A percentile compares a stretch with the other conserved stretches of the same genome.
phyloP scores from a whole-genome alignment of 2,329 filamentous ascomycete species.

The Hymenoscyphus linearis region DNA sequence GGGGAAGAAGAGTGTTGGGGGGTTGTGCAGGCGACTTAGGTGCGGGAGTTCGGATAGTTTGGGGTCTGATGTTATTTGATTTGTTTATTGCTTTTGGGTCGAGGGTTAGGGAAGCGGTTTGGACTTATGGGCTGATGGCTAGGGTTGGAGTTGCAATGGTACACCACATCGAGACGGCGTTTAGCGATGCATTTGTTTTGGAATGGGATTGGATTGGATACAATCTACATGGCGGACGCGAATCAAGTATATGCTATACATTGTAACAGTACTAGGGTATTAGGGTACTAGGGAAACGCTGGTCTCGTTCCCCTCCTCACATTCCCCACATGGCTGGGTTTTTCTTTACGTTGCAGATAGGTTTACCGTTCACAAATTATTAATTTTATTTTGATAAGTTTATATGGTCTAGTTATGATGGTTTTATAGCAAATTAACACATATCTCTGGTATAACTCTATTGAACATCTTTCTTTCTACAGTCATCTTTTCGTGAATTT shows the following conservation, averaged over 20 bases:
- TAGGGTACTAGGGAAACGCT: not conserved
- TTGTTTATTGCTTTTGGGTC: too few species aligned
- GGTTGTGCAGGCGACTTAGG: not conserved
- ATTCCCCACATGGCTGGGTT: conserved; percentile 4
- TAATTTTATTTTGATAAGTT: not conserved
- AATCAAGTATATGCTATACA: not conserved
- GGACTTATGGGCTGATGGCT: not conserved
- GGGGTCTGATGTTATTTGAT: not conserved
- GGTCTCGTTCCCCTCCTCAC: not conserved
- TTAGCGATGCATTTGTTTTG: not conserved
- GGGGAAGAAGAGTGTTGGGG: not conserved
- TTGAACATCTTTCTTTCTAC: too few species aligned
- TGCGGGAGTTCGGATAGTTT: not conserved
- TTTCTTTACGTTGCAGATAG: not conserved
- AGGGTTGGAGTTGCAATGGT: not conserved
- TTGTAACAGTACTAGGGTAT: not conserved
- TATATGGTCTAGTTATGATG: not conserved
- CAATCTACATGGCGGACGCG: not conserved
- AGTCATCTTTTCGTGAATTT: too few species aligned
- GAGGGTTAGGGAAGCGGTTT: too few species aligned
- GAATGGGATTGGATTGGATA: not conserved
- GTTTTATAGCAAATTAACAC: not conserved
- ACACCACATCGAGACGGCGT: not conserved
- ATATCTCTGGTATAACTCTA: too few species aligned
- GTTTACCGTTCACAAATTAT: not conserved